These are phyloP conservation scores for Zopfochytrium polystomum DNA, from an alignment of 371 early-diverging fungal species.

Conservation along the genomic window DNA sequence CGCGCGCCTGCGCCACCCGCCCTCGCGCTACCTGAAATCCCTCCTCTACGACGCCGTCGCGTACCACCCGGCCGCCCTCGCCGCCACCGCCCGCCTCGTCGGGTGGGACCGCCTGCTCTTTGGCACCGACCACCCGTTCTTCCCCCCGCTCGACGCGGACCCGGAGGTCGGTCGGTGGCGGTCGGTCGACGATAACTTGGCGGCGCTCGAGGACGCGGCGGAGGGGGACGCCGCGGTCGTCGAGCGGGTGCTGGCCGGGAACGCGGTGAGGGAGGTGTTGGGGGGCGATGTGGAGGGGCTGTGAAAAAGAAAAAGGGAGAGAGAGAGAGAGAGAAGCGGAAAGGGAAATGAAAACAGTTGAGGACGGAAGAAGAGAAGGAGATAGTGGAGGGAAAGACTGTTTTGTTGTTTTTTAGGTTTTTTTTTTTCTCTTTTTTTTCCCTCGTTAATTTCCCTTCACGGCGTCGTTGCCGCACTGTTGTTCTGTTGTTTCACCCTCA, in stretches of 20 bases:
- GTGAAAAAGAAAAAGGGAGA: too few relatives aligned
- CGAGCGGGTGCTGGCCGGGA: slow-evolving; percentile 8
- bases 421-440: too few relatives aligned
- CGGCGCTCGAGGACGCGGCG: slow-evolving; percentile 10
- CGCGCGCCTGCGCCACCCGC: slow-evolving; percentile 11
- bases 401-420: too few relatives aligned
- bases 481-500: too few relatives aligned
- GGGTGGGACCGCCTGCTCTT: slow-evolving; percentile 21
- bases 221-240: not conserved
- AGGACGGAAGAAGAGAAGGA: too few relatives aligned
- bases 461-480: too few relatives aligned
- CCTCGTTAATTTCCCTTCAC: too few relatives aligned
- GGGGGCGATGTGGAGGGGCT: not conserved
- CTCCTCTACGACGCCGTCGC: slow-evolving; percentile 27
- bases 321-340: too few relatives aligned
- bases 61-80: slow-evolving; percentile 13
- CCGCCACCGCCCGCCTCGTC: slow-evolving; percentile 9
- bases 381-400: too few relatives aligned
- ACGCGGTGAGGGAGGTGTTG: slow-evolving; percentile 5
- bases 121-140: slow-evolving; percentile 30
- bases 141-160: slow-evolving; percentile 20
- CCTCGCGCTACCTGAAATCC: slow-evolving; percentile 14
- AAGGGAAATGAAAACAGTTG: too few relatives aligned
- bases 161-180: slow-evolving; percentile 8
- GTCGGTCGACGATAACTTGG: slow-evolving; percentile 13